These are phyloP conservation scores for Nannizziopsis arthrosporioides DNA, from an alignment of 2,329 filamentous ascomycete species.

Conservation along the genomic window DNA sequence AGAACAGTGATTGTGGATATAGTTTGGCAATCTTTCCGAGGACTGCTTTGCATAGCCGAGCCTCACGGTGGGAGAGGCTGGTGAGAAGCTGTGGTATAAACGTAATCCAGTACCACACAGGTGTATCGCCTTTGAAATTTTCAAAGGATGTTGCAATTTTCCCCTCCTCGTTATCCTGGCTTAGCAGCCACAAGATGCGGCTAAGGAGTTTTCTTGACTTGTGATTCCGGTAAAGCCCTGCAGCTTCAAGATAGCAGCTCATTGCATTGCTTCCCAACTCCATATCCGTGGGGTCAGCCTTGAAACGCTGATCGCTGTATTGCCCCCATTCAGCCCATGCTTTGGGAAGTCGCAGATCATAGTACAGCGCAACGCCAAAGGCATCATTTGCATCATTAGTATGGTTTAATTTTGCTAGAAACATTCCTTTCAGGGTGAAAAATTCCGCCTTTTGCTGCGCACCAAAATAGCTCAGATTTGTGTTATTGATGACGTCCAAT, in stretches of 20 bases:
- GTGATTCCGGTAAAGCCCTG: conserved; percentile 90
- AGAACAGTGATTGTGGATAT: conserved; percentile 92
- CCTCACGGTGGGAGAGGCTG: conserved; percentile 83
- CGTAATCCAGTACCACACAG: conserved; percentile 99
- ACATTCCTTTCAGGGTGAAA: conserved; percentile 99
- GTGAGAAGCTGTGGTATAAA: conserved; percentile 95
- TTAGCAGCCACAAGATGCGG: conserved; percentile 88
- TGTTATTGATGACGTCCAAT: conserved; percentile 98
- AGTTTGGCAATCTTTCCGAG: conserved; percentile 88
- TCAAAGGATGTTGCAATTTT: conserved; percentile 78
- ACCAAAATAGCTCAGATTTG: conserved; percentile 96
- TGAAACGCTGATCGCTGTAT: conserved; percentile 94
- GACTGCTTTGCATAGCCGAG: conserved; percentile 71
- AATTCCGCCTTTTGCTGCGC: conserved; percentile 95
- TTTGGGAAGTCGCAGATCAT: conserved; percentile 88
- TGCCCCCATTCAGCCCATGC: conserved; percentile 99
- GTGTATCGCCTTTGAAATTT: conserved; percentile 92
- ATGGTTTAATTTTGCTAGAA: conserved; percentile 83
- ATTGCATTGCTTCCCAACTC: conserved; percentile 81
- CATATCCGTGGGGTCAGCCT: conserved; percentile 71
- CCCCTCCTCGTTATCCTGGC: conserved; percentile 78
- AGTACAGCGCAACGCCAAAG: conserved; percentile 89
- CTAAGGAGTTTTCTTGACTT: conserved; percentile 91
- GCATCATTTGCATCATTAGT: conserved; percentile 86
- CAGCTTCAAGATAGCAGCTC: conserved; percentile 91